phyloP scores from a whole-genome alignment of 805 yeast species.

The Wickerhamiella cacticola region DNA sequence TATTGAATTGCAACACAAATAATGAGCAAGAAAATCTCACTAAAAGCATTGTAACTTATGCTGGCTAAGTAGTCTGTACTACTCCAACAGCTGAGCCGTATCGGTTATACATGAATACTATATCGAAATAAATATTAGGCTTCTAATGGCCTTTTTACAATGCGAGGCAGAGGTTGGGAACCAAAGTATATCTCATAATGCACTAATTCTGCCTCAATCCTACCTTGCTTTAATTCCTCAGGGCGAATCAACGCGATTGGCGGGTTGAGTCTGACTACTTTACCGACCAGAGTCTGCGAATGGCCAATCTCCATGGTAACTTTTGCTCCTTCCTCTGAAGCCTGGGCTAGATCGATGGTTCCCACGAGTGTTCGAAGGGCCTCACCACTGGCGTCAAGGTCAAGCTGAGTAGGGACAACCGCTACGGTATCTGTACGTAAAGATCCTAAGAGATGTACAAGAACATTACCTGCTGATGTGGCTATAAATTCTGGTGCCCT shows the following conservation, averaged over 20 bases:
- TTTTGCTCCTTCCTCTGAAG: slow-evolving; percentile 15
- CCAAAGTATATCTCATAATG: slow-evolving; percentile 7
- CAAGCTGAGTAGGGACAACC: slow-evolving; percentile 10
- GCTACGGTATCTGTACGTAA: slow-evolving; percentile 1
- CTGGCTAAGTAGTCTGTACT: too few relatives aligned
- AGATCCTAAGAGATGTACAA: slow-evolving; percentile 6
- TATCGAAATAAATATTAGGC: not conserved
- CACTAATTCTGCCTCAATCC: slow-evolving; percentile 3
- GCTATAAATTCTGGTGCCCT: not conserved
- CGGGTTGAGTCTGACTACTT: slow-evolving; percentile 15
- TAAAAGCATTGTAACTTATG: too few relatives aligned
- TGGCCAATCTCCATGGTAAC: slow-evolving; percentile 17
- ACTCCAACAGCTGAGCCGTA: too few relatives aligned
- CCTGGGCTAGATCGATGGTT: slow-evolving; percentile 15
- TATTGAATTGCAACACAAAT: too few relatives aligned
- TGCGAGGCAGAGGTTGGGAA: slow-evolving; percentile 5
- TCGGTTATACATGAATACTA: too few relatives aligned
- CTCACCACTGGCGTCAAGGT: not conserved
- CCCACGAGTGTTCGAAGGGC: slow-evolving; percentile 7
- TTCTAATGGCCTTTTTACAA: not conserved
- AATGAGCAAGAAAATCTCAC: too few relatives aligned
- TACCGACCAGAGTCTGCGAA: slow-evolving; percentile 19
- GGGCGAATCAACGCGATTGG: slow-evolving; percentile 19
- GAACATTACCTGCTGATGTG: slow-evolving; percentile 8
- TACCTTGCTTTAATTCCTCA: not conserved